A percentile compares a stretch with the other conserved stretches of the same genome.
Evolutionary conservation across 371 early-diverging fungal genomes (phyloP).

Genomic region (Rhizopus arrhizus): DNA sequence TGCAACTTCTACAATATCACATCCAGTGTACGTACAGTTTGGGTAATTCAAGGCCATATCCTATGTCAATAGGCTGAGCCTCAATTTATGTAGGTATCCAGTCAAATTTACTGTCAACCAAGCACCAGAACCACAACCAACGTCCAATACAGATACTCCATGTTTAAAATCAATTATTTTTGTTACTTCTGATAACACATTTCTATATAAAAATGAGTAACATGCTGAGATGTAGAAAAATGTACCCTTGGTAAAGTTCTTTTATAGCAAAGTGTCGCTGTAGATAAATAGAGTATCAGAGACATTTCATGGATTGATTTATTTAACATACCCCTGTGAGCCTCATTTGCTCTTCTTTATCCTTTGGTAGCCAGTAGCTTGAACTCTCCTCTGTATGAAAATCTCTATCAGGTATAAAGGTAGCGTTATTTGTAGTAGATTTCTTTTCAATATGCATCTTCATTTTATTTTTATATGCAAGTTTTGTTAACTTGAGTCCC

Average conservation of each 20-base stretch:
- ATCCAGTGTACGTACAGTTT: conserved; percentile 30
- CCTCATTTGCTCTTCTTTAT: conserved; percentile 21
- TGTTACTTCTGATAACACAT: neutral
- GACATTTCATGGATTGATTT: neutral
- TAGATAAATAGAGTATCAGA: neutral
- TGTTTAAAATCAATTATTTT: conserved; percentile 12
- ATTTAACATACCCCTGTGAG: conserved; percentile 22
- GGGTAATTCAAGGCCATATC: conserved; percentile 44
- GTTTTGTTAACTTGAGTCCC: too few relatives aligned
- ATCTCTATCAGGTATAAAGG: neutral
- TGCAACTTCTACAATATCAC: conserved; percentile 27
- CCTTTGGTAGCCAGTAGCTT: conserved; percentile 22
- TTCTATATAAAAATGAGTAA: neutral
- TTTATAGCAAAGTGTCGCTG: conserved; percentile 41
- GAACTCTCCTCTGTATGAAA: conserved; percentile 20
- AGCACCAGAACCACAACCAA: conserved; percentile 49
- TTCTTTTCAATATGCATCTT: too few relatives aligned
- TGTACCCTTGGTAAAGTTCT: conserved; percentile 29
- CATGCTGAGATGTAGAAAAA: too few relatives aligned
- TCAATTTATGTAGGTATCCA: conserved; percentile 21
- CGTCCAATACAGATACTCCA: conserved; percentile 30
- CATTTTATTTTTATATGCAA: too few relatives aligned
- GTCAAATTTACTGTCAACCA: conserved; percentile 25
- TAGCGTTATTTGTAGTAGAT: too few relatives aligned
- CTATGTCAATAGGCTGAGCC: conserved; percentile 18